These are phyloP conservation scores for Phylloporus sp. DNA, from an alignment of 1,284 basidiomycete genomes.

Conservation along the genomic window DNA sequence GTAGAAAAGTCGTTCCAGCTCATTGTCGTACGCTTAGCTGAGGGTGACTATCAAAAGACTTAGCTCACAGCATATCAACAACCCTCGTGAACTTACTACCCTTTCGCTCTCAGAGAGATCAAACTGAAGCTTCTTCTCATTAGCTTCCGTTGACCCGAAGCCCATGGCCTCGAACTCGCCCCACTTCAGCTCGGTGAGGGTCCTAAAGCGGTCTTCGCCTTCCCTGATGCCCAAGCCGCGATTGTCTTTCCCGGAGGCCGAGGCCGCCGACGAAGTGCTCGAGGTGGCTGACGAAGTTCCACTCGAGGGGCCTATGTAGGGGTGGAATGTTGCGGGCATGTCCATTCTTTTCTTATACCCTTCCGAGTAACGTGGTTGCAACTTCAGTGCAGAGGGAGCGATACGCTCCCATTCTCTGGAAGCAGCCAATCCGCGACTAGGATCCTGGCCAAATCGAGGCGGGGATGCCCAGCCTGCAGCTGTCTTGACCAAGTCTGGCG, in stretches of 20 bases:
- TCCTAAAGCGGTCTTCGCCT: slow-evolving; percentile 73
- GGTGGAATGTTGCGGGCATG: slow-evolving; percentile 59
- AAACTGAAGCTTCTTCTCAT: slow-evolving; percentile 79
- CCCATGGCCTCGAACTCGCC: slow-evolving; percentile 85
- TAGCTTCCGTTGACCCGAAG: slow-evolving; percentile 59
- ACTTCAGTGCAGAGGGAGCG: slow-evolving; percentile 58
- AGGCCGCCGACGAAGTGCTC: slow-evolving; percentile 32
- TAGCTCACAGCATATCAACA: slow-evolving; percentile 4
- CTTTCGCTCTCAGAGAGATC: slow-evolving; percentile 87
- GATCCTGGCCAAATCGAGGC: slow-evolving; percentile 33
- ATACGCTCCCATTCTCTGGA: slow-evolving; percentile 80
- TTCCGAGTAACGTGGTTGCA: slow-evolving; percentile 66
- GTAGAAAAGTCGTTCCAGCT: slow-evolving; percentile 87
- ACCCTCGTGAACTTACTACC: slow-evolving; percentile 52
- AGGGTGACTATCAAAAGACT: slow-evolving; percentile 53
- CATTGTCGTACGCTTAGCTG: slow-evolving; percentile 77
- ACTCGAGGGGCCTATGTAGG: slow-evolving; percentile 43
- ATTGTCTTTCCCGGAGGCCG: slow-evolving; percentile 33
- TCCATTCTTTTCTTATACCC: slow-evolving; percentile 74
- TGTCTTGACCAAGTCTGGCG: slow-evolving; percentile 74
- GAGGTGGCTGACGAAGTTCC: slow-evolving; percentile 32
- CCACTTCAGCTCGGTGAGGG: slow-evolving; percentile 85
- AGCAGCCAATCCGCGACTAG: slow-evolving; percentile 48
- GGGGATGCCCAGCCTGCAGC: slow-evolving; percentile 71
- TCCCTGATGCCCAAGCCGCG: slow-evolving; percentile 36